Evolutionary conservation across 176 grass and related monocot genomes (phyloP).

Genomic region (Phyllostachys edulis): DNA sequence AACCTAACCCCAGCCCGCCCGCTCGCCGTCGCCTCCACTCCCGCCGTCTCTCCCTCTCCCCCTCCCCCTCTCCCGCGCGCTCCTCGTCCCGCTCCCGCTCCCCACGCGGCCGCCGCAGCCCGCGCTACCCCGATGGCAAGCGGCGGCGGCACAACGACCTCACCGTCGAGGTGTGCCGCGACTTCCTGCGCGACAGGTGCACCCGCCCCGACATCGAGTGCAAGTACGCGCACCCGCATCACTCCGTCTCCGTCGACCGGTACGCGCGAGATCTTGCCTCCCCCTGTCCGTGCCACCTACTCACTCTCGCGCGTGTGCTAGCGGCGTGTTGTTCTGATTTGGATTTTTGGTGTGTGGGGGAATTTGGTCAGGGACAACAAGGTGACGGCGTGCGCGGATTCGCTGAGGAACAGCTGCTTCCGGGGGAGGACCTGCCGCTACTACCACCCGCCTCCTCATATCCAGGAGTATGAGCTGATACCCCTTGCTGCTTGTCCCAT

Average conservation of each 20-base stretch:
- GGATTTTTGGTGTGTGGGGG: neutral
- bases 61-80: conserved; percentile 20
- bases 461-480: conserved; percentile 51
- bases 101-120: conserved; percentile 37
- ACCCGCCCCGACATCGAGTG: conserved; percentile 55
- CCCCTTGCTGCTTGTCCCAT: neutral
- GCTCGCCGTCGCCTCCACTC: conserved; percentile 49
- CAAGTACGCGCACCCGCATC: conserved; percentile 71
- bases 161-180: conserved; percentile 51
- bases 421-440: conserved; percentile 66
- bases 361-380: conserved; percentile 57
- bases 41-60: conserved; percentile 8
- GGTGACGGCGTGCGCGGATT: conserved; percentile 80
- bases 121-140: conserved; percentile 43
- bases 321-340: conserved; percentile 22
- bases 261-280: conserved; percentile 28
- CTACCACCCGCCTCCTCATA: conserved; percentile 67
- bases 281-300: neutral
- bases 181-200: conserved; percentile 56
- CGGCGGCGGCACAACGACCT: conserved; percentile 51
- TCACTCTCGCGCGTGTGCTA: neutral
- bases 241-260: conserved; percentile 50
- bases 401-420: conserved; percentile 57
- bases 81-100: conserved; percentile 37
- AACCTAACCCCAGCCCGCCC: neutral